These are phyloP conservation scores for Acer campestre DNA, from an alignment of 345 rosid species.

Conservation along the genomic window DNA sequence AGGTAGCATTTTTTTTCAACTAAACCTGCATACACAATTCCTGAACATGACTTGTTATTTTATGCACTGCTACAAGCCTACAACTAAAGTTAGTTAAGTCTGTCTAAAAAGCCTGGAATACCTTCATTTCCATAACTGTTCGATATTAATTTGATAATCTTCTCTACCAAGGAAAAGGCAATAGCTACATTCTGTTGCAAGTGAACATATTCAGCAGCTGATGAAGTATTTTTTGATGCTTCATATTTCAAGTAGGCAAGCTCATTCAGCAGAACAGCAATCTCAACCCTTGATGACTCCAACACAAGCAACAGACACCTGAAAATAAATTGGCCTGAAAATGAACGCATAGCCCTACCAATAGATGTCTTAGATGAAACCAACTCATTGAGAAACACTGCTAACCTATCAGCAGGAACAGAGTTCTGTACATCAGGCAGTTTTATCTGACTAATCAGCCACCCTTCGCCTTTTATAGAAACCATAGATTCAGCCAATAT, in stretches of 20 bases:
- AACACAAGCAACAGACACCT: conserved; percentile 88
- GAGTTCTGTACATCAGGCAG: conserved; percentile 52
- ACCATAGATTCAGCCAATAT: conserved; percentile 76
- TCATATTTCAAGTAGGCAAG: conserved; percentile 82
- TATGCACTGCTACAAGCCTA: background rate
- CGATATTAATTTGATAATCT: conserved; percentile 68
- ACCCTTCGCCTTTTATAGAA: conserved; percentile 63
- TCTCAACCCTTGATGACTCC: conserved; percentile 86
- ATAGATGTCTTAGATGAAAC: background rate
- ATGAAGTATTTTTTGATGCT: conserved; percentile 62
- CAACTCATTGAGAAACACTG: conserved; percentile 8
- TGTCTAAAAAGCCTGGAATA: conserved; percentile 6
- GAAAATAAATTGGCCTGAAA: conserved; percentile 21
- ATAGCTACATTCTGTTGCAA: conserved; percentile 63
- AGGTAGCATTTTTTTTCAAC: conserved; percentile 4
- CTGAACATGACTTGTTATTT: conserved; percentile 5
- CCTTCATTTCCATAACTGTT: conserved; percentile 63
- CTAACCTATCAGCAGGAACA: conserved; percentile 68
- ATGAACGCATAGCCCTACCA: conserved; percentile 10
- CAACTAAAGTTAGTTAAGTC: background rate
- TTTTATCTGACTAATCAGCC: conserved; percentile 64
- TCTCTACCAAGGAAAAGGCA: conserved; percentile 80
- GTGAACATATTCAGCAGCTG: conserved; percentile 45
- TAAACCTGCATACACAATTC: background rate
- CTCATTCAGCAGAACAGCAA: conserved; percentile 82